Conservation (phyloP, 2,329 filamentous ascomycete genomes). For the Davidsoniella eucalypti region DNA sequence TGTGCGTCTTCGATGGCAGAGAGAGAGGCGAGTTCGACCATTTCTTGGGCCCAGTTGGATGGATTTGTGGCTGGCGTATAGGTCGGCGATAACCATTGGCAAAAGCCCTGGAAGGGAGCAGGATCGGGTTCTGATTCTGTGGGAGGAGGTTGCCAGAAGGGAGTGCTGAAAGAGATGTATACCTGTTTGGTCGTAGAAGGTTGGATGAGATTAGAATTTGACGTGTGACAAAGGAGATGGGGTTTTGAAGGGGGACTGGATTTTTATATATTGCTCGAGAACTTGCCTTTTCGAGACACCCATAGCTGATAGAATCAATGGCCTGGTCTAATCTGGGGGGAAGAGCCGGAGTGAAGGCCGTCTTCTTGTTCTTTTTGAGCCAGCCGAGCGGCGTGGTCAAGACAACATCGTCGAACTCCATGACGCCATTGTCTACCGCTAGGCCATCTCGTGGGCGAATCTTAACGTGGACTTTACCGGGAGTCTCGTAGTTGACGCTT, state of each 20-base stretch:
- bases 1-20: constrained; percentile 37
- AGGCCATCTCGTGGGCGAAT: neutral
- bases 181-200: constrained; percentile 20
- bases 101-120: constrained; percentile 42
- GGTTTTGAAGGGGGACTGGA: neutral
- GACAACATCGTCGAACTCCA: constrained; percentile 51
- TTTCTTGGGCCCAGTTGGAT: constrained; percentile 55
- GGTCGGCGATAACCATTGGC: constrained; percentile 55
- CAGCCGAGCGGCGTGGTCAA: constrained; percentile 53
- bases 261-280: no score
- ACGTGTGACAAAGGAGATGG: neutral
- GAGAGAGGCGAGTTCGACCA: constrained; percentile 59
- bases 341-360: constrained; percentile 42
- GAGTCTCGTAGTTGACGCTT: constrained; percentile 1
- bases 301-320: constrained; percentile 50
- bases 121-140: constrained; percentile 20
- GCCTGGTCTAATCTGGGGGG: constrained; percentile 40
- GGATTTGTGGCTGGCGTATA: constrained; percentile 50
- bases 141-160: constrained; percentile 48
- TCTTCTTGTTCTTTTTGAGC: constrained; percentile 39
- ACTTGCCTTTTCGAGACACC: constrained; percentile 51
- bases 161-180: constrained; percentile 52
- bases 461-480: neutral
- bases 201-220: neutral
- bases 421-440: constrained; percentile 4